Conservation (phyloP, 176 grass and related monocot species). For the Puccinellia tenuiflora region DNA sequence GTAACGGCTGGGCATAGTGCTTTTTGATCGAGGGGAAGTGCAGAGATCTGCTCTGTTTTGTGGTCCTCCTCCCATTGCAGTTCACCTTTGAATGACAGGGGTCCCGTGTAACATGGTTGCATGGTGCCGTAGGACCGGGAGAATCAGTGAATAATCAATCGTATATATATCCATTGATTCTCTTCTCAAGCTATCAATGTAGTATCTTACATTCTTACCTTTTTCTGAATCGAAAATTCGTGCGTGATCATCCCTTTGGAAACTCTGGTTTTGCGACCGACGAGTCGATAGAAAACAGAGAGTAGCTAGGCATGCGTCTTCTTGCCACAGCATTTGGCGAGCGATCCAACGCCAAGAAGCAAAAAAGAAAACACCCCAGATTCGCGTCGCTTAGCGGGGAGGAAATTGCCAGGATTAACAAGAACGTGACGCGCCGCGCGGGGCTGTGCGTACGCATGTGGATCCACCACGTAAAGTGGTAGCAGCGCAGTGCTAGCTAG, state of each 20-base stretch:
- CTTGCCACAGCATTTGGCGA: no score
- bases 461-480: neutral
- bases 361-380: no score
- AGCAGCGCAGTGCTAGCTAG: neutral
- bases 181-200: neutral
- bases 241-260: no score
- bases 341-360: neutral
- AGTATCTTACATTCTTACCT: no score
- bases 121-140: neutral
- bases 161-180: neutral
- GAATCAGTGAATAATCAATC: neutral
- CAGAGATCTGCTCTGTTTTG: slow-evolving; percentile 6
- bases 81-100: neutral
- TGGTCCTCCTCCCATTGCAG: neutral
- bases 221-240: neutral
- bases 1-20: neutral
- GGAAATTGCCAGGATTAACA: neutral
- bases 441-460: neutral
- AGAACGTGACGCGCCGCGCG: neutral
- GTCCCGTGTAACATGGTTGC: neutral
- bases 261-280: no score
- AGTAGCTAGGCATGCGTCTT: no score
- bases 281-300: no score
- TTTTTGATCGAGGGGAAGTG: neutral
- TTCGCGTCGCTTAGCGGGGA: neutral